These are phyloP conservation scores for Rhodotorula sp. DNA, from an alignment of 1,284 basidiomycete species.

Conservation along the genomic window DNA sequence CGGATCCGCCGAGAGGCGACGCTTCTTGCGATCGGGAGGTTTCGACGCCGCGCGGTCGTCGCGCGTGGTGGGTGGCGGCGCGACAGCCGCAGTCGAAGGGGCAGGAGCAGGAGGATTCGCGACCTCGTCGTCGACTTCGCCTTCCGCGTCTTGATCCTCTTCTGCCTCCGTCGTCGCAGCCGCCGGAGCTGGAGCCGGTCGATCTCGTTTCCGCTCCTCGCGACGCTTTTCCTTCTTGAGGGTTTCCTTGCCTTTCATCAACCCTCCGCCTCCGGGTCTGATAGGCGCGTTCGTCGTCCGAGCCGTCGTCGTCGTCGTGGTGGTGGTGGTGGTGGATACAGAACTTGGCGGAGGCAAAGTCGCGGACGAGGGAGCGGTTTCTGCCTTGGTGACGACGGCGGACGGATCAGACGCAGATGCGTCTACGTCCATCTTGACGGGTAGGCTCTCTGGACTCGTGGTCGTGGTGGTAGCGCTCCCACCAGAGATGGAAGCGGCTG, in stretches of 20 bases:
- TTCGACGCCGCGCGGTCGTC: too few species aligned
- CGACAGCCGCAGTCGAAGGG: not conserved
- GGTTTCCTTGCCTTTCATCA: constrained; percentile 35
- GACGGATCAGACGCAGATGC: not conserved
- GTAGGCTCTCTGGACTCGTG: not conserved
- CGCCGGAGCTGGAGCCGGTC: not conserved
- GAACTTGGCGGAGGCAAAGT: too few species aligned
- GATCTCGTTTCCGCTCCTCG: constrained; percentile 5
- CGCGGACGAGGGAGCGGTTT: too few species aligned
- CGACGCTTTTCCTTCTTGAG: constrained; percentile 33
- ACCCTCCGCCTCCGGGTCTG: constrained; percentile 23
- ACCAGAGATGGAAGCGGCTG: not conserved
- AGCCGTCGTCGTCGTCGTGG: too few species aligned
- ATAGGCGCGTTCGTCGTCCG: not conserved
- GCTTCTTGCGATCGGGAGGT: too few species aligned
- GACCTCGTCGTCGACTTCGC: not conserved
- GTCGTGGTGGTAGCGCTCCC: not conserved
- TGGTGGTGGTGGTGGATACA: too few species aligned
- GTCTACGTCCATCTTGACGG: not conserved
- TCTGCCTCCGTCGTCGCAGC: not conserved
- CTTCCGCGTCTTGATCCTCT: not conserved
- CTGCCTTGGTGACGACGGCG: too few species aligned
- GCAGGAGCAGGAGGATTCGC: not conserved
- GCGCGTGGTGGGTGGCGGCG: too few species aligned
- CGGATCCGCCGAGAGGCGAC: too few species aligned